phyloP scores from a whole-genome alignment of 805 yeast genomes.

The Soucietia sequanensis region DNA sequence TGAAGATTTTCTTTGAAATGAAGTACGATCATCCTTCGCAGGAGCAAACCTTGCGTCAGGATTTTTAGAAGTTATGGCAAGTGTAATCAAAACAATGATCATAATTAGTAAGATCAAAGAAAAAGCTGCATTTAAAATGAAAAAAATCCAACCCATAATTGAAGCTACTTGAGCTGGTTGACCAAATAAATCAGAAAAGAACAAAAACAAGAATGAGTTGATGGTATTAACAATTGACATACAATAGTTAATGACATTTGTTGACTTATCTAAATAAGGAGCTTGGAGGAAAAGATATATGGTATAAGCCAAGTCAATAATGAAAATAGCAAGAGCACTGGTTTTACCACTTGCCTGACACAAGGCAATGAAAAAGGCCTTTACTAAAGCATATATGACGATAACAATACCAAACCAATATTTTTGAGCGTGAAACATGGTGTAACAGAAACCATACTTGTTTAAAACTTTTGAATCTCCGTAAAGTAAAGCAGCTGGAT shows the following conservation, averaged over 20 bases:
- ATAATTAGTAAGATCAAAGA: slow-evolving; percentile 69
- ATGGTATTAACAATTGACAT: slow-evolving; percentile 70
- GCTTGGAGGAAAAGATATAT: slow-evolving; percentile 57
- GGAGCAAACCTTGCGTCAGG: slow-evolving; percentile 89
- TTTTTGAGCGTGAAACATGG: slow-evolving; percentile 77
- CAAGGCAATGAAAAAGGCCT: slow-evolving; percentile 71
- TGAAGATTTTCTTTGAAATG: slow-evolving; percentile 62
- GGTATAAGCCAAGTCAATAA: slow-evolving; percentile 71
- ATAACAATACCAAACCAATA: slow-evolving; percentile 82
- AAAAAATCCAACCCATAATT: slow-evolving; percentile 90
- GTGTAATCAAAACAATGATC: slow-evolving; percentile 63
- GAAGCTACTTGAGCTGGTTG: slow-evolving; percentile 79
- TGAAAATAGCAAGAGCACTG: slow-evolving; percentile 73
- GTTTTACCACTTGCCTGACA: slow-evolving; percentile 81
- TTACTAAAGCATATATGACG: slow-evolving; percentile 58
- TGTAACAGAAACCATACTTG: slow-evolving; percentile 85
- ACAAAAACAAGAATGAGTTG: slow-evolving; percentile 81
- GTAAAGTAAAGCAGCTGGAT: slow-evolving; percentile 85
- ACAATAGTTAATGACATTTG: slow-evolving; percentile 72
- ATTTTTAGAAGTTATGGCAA: slow-evolving; percentile 70
- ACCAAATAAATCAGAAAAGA: slow-evolving; percentile 80
- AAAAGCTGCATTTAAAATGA: slow-evolving; percentile 85
- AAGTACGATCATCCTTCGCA: slow-evolving; percentile 87
- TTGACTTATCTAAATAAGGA: slow-evolving; percentile 82
- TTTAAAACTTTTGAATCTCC: slow-evolving; percentile 72